Evolutionary conservation across 441 rosid species (phyloP).

Genomic region (Brassica balearica): DNA sequence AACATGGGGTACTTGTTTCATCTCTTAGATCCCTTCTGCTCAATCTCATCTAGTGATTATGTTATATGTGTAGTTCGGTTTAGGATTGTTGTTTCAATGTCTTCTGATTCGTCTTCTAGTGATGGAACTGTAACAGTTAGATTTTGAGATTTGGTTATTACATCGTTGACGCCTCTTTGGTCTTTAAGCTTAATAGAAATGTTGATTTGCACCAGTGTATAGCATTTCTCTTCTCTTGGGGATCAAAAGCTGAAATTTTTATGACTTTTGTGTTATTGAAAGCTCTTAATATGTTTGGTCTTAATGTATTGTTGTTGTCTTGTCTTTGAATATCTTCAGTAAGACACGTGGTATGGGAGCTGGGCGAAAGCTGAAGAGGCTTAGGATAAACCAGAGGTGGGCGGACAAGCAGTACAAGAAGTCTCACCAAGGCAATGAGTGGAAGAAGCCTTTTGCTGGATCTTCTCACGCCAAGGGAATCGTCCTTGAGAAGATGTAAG

Average conservation of each 20-base stretch:
- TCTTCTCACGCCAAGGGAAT: constrained; percentile 71
- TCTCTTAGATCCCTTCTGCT: background rate
- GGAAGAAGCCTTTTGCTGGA: constrained; percentile 67
- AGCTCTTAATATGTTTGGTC: background rate
- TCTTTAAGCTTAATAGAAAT: background rate
- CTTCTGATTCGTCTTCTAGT: background rate
- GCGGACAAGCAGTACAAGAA: constrained; percentile 59
- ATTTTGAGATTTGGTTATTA: background rate
- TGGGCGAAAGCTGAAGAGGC: constrained; percentile 59
- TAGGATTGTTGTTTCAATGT: background rate
- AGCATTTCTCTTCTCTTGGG: background rate
- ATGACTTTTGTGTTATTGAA: background rate
- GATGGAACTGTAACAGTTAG: background rate
- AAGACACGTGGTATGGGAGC: constrained; percentile 74
- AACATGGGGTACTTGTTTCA: constrained; percentile 41
- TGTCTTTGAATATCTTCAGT: constrained; percentile 36
- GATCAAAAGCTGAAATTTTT: background rate
- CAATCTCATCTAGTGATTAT: constrained; percentile 3
- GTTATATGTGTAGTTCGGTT: background rate
- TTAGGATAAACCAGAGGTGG: constrained; percentile 57
- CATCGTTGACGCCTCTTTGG: background rate
- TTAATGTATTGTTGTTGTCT: background rate
- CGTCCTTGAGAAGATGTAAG: constrained; percentile 61
- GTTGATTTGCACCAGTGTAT: background rate
- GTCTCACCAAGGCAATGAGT: constrained; percentile 55